Evolutionary conservation across 257 asterid species (phyloP), one percentile per base, ranked within the genome.

Genomic region (Ilex aquifolium): DNA sequence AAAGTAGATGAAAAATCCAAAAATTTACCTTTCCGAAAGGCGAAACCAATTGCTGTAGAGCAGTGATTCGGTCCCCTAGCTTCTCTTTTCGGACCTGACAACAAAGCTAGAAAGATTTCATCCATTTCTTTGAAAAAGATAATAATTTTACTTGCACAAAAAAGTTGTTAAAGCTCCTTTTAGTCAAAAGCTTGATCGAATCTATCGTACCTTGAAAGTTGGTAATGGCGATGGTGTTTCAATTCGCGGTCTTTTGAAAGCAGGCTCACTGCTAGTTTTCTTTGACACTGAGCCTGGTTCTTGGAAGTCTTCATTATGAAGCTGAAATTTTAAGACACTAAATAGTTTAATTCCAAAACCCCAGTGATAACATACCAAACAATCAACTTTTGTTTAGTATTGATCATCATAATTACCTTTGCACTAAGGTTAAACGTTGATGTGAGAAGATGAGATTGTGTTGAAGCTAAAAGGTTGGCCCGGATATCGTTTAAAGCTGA

Each of bases 1-100:
- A 46, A 46, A 46, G 4, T 46, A 46, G n/a, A 11, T 5, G 3
- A 69, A 62, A 62, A 57, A 40, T 71, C 65, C 54, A 64, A 65
- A 56, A 21, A 52, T 52, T 68, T 70, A 88, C 97, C 97, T 91
- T 91, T 78, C 97, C 97, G 64, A 91, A 91, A 79, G 97, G 97
- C 51, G 97, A 85, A 76, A 91, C 97, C 81, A 91, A 68, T 75
- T 91, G 96, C 81, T 88, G 97, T 71, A 91, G 89, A 59, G 97
- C 97, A 69, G 97, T 91, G 68, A 91, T 70, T 71, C 97, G 82
- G 83, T 91, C 96, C 85, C 97, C 97, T 55, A 91, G 60, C 61
- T 91, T 91, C 85, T 88, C 97, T 77, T 91, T 91, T 30, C 97
- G 77, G 42, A 91, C 97, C 97, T 91, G 88, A 71, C 57, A 50